A percentile compares a stretch with the other conserved stretches of the same genome.
Evolutionary conservation across 2,329 filamentous ascomycete genomes (phyloP).

Genomic region (Nemania sp.): DNA sequence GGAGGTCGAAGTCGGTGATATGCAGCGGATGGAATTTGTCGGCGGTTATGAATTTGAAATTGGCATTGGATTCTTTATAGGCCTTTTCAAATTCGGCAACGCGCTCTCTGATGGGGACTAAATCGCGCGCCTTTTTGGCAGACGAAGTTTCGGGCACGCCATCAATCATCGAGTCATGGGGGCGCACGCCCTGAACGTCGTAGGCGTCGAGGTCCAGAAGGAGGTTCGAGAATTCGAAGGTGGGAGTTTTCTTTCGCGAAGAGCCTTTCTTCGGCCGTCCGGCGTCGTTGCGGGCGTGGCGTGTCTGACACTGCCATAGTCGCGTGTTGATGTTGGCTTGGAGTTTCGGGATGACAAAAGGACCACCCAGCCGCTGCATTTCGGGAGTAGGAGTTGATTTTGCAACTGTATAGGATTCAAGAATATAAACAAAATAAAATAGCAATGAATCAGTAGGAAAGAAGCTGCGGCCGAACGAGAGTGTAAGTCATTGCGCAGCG

Average conservation of each 20-base stretch:
- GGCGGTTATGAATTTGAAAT: slow-evolving; percentile 18
- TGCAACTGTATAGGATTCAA: background rate
- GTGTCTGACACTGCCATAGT: slow-evolving; percentile 19
- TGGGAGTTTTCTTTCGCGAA: slow-evolving; percentile 12
- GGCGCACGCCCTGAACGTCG: slow-evolving; percentile 49
- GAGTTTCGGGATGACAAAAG: slow-evolving; percentile 19
- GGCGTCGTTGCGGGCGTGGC: background rate
- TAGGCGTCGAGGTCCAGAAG: slow-evolving; percentile 59
- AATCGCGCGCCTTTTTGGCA: slow-evolving; percentile 10
- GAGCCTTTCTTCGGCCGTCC: slow-evolving; percentile 22
- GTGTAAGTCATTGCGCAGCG: background rate
- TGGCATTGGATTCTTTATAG: slow-evolving; percentile 20
- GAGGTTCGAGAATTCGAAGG: slow-evolving; percentile 46
- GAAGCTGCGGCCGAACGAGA: background rate
- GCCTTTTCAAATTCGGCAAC: slow-evolving; percentile 40
- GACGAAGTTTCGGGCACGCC: slow-evolving; percentile 43
- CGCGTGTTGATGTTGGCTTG: slow-evolving; percentile 17
- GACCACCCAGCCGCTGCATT: slow-evolving; percentile 32
- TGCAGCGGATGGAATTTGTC: slow-evolving; percentile 43
- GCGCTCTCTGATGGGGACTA: slow-evolving; percentile 40
- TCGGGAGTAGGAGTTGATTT: background rate
- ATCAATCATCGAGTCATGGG: slow-evolving; percentile 37
- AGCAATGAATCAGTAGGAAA: too few species aligned
- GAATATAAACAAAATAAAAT: background rate
- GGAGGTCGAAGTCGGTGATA: slow-evolving; percentile 49